Evolutionary conservation across 495 filamentous ascomycete species (phyloP).

Genomic region (Podospora pseudoanserina): DNA sequence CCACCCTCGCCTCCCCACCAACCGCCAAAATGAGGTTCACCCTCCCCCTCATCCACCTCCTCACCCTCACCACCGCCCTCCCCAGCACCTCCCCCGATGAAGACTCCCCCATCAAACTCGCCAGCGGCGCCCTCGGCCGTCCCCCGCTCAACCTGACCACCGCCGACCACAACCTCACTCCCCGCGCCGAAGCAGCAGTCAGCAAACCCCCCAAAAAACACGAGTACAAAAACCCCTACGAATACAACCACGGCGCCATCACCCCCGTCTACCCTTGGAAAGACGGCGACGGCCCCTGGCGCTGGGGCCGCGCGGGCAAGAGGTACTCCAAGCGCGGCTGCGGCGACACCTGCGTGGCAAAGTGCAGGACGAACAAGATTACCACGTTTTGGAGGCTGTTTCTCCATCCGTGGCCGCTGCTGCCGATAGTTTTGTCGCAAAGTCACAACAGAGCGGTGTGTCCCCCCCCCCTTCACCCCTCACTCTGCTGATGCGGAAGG

Average conservation of each 20-base stretch:
- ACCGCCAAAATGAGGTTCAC: not conserved
- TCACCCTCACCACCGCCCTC: not conserved
- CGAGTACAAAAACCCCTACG: not conserved
- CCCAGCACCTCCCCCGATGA: too few relatives aligned
- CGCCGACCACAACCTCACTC: not conserved
- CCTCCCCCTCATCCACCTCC: not conserved
- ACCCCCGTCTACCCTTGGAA: not conserved
- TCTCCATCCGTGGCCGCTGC: too few relatives aligned
- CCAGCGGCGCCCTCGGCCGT: not conserved
- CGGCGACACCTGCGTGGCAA: not conserved
- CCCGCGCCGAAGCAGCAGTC: too few relatives aligned
- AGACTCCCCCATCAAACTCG: not conserved
- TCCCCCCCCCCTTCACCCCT: too few relatives aligned
- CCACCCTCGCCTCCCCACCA: not conserved
- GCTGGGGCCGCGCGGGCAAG: not conserved
- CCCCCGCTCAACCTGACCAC: not conserved
- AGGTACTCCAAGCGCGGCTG: not conserved
- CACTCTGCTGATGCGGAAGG: too few relatives aligned
- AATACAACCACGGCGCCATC: not conserved
- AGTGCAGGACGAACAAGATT: not conserved
- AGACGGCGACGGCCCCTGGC: not conserved
- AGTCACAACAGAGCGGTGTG: too few relatives aligned
- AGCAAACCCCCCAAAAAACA: too few relatives aligned
- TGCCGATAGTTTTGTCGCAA: too few relatives aligned
- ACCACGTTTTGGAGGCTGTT: too few relatives aligned